Evolutionary conservation across 306 rosid genomes (phyloP).

Genomic region (Trichosanthes truncata): DNA sequence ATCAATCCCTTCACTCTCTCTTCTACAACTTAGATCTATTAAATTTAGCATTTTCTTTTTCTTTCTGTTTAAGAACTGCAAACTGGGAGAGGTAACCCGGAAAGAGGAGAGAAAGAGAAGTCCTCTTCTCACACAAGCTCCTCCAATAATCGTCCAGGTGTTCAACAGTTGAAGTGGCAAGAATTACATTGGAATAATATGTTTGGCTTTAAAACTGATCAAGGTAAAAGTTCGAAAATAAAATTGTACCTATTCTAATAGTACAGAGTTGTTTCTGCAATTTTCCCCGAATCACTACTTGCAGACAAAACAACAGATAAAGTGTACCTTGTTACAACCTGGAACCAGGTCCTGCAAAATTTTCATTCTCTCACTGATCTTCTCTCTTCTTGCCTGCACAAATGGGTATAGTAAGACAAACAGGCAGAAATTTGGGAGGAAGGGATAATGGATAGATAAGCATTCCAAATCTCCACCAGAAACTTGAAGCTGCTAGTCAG

Average conservation of each 20-base stretch:
- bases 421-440: not conserved
- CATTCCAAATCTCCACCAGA: conserved; percentile 1
- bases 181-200: not conserved
- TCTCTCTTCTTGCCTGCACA: conserved; percentile 87
- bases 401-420: conserved; percentile 1
- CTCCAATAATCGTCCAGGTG: not conserved
- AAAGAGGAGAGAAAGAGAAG: not conserved
- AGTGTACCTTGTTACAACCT: conserved; percentile 76
- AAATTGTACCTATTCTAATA: not conserved
- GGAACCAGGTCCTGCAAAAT: conserved; percentile 90
- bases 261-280: not conserved
- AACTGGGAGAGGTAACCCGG: not conserved
- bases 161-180: not conserved
- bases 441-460: not conserved
- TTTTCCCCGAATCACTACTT: not conserved
- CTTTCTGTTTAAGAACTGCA: not conserved
- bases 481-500: not conserved
- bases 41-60: not conserved
- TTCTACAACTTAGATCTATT: not conserved
- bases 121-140: not conserved
- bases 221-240: not conserved
- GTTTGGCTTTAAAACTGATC: not conserved
- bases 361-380: conserved; percentile 91
- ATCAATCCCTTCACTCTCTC: not conserved
- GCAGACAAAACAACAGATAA: not conserved